Base-by-base conservation (phyloP, 140 eudicot species). In the Oenanthe javanica region DNA sequence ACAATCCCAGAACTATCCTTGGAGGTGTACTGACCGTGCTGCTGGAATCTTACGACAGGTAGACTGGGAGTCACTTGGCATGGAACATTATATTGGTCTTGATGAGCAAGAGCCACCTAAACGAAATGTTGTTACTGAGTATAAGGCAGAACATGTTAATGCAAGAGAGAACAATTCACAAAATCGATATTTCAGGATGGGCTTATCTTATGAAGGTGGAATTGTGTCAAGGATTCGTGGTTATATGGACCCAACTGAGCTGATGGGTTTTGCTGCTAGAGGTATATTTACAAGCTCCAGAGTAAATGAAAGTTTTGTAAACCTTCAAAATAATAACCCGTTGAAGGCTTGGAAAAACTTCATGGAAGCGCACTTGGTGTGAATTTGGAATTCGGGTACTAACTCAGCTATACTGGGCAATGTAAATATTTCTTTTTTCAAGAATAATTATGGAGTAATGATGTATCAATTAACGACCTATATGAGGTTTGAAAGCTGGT, bases 51-150 rank as follows among this genome's bases (percentile, higher is more conserved):
- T 87, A 80, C 86, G 83, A 71, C 88, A 84, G 40, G 81, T 86
- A 45, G 91, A 90, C 80, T 88, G 94, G 94, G 94, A 90, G 78
- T 83, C 85, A 47, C 82, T 86, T n/a, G 94, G 89, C 80, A 87
- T 82, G 89, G 87, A 80, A 15, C 75, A 38, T 42, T 79, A 86
- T 42, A 27, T 85, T 13, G 61, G 75, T 5, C 6, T 78, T 23
- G 81, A 82, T 54, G 82, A 84, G 55, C 18, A 43, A 23, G 4
- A 25, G 14, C 1, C 81, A n/a, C 27, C 14, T 25, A 43, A 16
- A 48, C 80, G 73, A 55, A 80, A 69, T 47, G 5, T 54, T 11
- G 38, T 43, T 4, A 11, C 43, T 42, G 82, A 79, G 43, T 82
- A 75, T 15, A 27, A 72, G 51, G 70, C 79, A 1, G 72, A 46